Conservation (phyloP, 768 basidiomycete species). For the Podaxis sp. region DNA sequence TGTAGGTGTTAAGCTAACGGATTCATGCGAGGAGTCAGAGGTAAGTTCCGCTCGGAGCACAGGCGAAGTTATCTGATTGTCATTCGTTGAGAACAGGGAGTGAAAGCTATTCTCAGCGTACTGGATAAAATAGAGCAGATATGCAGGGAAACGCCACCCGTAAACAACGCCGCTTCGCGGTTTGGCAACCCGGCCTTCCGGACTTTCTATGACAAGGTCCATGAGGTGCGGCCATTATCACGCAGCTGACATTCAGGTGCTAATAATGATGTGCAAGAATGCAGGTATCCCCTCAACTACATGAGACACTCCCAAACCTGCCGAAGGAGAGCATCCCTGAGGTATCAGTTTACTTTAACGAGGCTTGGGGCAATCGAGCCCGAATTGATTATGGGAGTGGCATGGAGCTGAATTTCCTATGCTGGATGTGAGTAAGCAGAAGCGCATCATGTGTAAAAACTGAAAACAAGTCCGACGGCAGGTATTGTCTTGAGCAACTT, state of each 20-base stretch:
- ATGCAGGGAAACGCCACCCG: constrained; percentile 73
- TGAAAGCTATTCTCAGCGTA: constrained; percentile 58
- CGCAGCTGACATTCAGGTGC: background rate
- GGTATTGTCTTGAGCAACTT: constrained; percentile 78
- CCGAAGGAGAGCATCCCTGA: constrained; percentile 62
- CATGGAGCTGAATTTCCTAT: constrained; percentile 97
- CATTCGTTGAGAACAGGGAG: constrained; percentile 45
- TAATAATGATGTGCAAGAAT: constrained; percentile 5
- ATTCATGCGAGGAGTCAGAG: constrained; percentile 53
- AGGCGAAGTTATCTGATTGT: constrained; percentile 1
- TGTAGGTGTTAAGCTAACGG: constrained; percentile 73
- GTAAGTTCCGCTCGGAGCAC: constrained; percentile 34
- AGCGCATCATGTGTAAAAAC: background rate
- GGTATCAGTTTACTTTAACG: constrained; percentile 76
- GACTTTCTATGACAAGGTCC: constrained; percentile 83
- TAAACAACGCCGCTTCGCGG: constrained; percentile 86
- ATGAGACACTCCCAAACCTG: constrained; percentile 56
- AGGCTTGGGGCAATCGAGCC: constrained; percentile 88
- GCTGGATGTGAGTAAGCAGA: constrained; percentile 77
- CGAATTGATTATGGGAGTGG: constrained; percentile 99
- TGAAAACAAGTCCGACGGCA: constrained; percentile 28
- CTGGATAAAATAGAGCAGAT: constrained; percentile 67
- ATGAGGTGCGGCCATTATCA: constrained; percentile 45
- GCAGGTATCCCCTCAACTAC: constrained; percentile 58
- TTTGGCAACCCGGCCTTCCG: constrained; percentile 98